phyloP scores from a whole-genome alignment of 495 filamentous ascomycete genomes.

The Podospora pseudoanserina region DNA sequence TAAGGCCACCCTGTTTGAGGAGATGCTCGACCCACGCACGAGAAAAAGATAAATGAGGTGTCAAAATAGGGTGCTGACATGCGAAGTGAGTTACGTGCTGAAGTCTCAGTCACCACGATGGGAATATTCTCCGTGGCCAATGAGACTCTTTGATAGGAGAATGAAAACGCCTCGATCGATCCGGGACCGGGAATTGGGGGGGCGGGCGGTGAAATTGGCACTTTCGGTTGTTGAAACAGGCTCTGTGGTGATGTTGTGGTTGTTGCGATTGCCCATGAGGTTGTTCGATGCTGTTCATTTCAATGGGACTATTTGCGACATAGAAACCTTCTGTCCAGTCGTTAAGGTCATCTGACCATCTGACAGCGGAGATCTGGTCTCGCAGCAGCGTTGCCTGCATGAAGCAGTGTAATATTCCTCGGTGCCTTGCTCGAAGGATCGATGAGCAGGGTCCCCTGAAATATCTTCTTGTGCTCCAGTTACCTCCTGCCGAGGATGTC shows the following conservation, averaged over 20 bases:
- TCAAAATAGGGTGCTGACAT: constrained; percentile 4
- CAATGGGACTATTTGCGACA: no score
- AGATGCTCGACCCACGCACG: background rate
- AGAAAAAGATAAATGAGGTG: background rate
- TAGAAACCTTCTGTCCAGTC: background rate
- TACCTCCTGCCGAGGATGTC: background rate
- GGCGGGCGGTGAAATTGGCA: background rate
- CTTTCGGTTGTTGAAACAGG: background rate
- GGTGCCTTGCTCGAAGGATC: background rate
- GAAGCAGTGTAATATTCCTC: background rate
- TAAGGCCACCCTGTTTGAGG: background rate
- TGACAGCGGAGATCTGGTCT: background rate
- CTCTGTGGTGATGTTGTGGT: background rate
- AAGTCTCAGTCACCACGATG: background rate
- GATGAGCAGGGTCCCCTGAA: background rate
- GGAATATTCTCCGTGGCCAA: background rate
- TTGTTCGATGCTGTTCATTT: background rate
- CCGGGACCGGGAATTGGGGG: background rate
- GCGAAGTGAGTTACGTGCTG: background rate
- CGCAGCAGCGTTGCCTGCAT: background rate
- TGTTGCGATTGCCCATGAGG: background rate
- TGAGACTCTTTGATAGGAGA: background rate
- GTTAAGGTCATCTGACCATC: background rate
- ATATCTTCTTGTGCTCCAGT: background rate
- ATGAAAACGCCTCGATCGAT: background rate